Evolutionary conservation across 2,329 filamentous ascomycete species (phyloP), one percentile per base, ranked within the genome.

Genomic region (Colletotrichum phormii): DNA sequence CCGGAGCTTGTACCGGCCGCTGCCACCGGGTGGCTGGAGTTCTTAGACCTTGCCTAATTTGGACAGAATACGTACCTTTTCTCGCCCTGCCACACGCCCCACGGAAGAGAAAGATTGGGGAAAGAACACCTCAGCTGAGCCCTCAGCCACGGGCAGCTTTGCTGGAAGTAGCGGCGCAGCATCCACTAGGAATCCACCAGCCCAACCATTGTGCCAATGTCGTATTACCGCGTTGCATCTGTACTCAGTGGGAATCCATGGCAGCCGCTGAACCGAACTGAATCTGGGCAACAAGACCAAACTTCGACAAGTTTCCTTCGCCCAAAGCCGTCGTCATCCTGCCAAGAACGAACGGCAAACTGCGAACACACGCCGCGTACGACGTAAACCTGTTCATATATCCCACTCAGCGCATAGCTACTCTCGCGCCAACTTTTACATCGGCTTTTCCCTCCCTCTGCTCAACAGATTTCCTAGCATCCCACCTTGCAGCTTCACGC

Each of bases 81-180:
- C 15, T 46, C 7, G 42, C 18, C 42, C 42, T 46, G 42, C 42
- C 42, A 15, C 22, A 12, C 35, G 71, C 37, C 49, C 71, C 71
- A 71, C 71, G 22, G 53, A 65, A 54, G 33, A 49, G 63, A 26
- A 67, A 62, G 57, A 61, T 57, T n/a, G 35, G 68, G 69, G 61
- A 67, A 53, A 60, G 51, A 63, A 64, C 37, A 64, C 31, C 59
- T 64, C 70, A 72, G 70, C 70, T 67, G 58, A 67, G 68, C 26
- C 64, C 74, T 74, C 66, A 74, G 74, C 74, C 74, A 75, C 74
- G 54, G 72, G 60, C 24, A 74, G 72, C 71, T 75, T 65, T 69
- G 68, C 71, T 72, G 67, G 64, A 66, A 33, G 51, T 55, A 49
- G 72, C 72, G 74, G 72, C 74, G 72, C 72, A 74, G 74, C 71